Base-by-base conservation (phyloP, 2,329 filamentous ascomycete species). In the Sarocladium strictum region DNA sequence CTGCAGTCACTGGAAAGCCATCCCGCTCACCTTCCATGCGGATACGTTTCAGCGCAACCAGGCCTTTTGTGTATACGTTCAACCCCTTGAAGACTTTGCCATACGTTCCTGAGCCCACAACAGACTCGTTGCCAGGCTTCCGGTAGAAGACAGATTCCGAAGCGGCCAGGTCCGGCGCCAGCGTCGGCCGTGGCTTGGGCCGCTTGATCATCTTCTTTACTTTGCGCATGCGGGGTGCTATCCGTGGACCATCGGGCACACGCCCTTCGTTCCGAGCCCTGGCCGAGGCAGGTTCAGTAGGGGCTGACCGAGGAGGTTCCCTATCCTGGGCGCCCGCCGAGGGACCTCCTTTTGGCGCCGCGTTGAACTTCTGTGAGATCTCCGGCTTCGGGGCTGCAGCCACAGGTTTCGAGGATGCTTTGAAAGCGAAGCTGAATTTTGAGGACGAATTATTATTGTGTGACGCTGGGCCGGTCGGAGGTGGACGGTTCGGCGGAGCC, bases 81-180 rank as follows among this genome's bases (percentile, higher is more conserved):
- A 91, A 76, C n/a, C 85, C 91, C 68, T 96, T 96, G 76, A 95
- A 96, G 3, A 96, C 91, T 69, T 96, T 96, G 53, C 90, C 94
- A 63, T 97, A 97, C 0, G 93, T 97, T 11, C 93, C 93, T 41
- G 93, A 96, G 15, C 93, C 93, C 19, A 97, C 87, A 0, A 97
- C 93, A 0, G 93, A 97, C 67, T 96, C 93, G 62, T 97, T 96
- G n/a, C 93, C 93, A 1, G 92, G 92, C 67, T 97, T 97, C 59
- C 93, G 81, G 72, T 87, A 96, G 70, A 95, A 97, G 3, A 97
- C 91, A 0, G 92, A 97, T 45, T 93, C 87, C 0, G 92, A 96
- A 5, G 78, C 75, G 11, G 84, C 83, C 62, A 93, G 82, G 29
- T 96, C 89, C 23, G 84, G 73, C 0, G 86, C 73, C 1, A 97